Evolutionary conservation across 768 basidiomycete genomes (phyloP), one percentile per base, ranked within the genome.

Genomic region (Suillus variegatus): DNA sequence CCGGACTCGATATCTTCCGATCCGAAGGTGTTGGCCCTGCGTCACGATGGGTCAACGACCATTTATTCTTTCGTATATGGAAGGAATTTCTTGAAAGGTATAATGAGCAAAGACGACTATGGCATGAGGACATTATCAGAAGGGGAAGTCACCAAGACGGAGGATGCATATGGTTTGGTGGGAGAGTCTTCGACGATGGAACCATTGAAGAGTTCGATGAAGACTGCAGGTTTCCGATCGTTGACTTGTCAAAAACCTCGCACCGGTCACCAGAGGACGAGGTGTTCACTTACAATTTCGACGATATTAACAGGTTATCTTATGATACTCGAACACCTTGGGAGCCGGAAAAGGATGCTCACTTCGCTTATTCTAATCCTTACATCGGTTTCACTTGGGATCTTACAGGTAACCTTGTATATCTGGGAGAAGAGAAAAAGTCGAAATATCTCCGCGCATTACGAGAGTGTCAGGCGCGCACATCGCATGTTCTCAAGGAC

Each of bases 241-340:
- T 5, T 0, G 73, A 78, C 56, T 68, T 73, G 1, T 78, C 76
- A 0, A 0, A 1, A 2, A 9, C n/a, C 0, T 77, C 74, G 0
- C 67, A 71, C 0, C 66, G 72, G 0, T 72, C 68, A 0, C 1
- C 12, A 0, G 49, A 69, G 13, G 77, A 80, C 54, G 7, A 6
- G 0, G 0, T 32, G 0, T 77, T 66, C 44, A 32, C 70, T 0
- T 80, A 75, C 61, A 62, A 65, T 54, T 64, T 72, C 13, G 65
- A 49, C 1, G 80, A 84, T 63, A 81, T 85, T 38, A 73, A 83
- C 44, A 8, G 8, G 0, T 18, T 81, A 0, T 81, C 80, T 0
- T 9, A 0, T 0, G 3, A 0, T 14, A 51, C 60, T 82, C 78
- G n/a, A 1, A 62, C 38, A 0, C 64, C 60, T 3, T 65, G 49